These are phyloP conservation scores for Teunomyces kruisii DNA, from an alignment of 805 yeast genomes.

Conservation along the genomic window DNA sequence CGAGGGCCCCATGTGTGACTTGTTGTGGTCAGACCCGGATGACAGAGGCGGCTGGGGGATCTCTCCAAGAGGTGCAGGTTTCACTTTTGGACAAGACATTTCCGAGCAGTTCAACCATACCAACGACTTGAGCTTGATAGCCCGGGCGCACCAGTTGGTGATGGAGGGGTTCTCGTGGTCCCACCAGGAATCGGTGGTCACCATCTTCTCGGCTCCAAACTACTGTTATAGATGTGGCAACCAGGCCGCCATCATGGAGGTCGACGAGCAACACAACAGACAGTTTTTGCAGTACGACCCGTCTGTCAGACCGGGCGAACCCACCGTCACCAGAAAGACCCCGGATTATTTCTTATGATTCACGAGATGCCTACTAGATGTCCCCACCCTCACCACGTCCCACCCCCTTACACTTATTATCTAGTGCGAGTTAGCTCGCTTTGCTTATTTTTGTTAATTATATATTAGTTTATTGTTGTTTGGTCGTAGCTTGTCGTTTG, in stretches of 20 bases:
- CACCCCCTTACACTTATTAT: no score
- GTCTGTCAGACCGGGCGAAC: constrained; percentile 95
- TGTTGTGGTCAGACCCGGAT: constrained; percentile 96
- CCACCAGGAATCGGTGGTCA: constrained; percentile 90
- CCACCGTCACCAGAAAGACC: constrained; percentile 93
- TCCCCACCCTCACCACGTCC: no score
- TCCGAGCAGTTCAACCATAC: constrained; percentile 92
- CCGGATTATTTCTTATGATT: constrained; percentile 89
- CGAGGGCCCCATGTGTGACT: constrained; percentile 97
- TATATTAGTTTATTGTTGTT: not conserved
- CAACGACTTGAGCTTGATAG: constrained; percentile 78
- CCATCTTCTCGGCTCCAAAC: constrained; percentile 93
- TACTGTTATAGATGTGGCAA: constrained; percentile 97
- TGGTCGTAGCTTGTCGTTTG: no score
- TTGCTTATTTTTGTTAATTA: not conserved
- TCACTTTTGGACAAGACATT: constrained; percentile 95
- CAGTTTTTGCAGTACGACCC: constrained; percentile 96
- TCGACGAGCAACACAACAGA: constrained; percentile 88
- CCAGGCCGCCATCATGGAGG: constrained; percentile 98
- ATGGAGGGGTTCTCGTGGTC: constrained; percentile 97
- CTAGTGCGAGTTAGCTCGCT: not conserved
- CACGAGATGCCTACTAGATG: not conserved
- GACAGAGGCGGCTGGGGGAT: constrained; percentile 98
- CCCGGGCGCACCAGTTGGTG: constrained; percentile 96
- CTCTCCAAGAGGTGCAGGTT: constrained; percentile 97